Conservation (phyloP, 331 rosid species). For the Stylosanthes scabra region DNA sequence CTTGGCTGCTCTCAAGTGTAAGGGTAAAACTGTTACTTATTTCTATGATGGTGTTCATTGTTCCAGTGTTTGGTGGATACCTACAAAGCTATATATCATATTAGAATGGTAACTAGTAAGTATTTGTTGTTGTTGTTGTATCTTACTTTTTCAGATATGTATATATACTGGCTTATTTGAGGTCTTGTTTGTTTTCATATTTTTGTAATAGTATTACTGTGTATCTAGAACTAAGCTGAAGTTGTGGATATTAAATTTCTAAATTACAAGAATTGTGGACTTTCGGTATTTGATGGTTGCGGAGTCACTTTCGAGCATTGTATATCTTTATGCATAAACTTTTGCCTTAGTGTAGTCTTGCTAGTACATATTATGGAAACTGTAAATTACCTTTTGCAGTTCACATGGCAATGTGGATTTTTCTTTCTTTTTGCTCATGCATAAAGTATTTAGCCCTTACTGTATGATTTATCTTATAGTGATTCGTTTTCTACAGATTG, state of each 20-base stretch:
- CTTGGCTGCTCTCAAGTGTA: not conserved
- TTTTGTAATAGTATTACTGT: too few relatives aligned
- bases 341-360: not conserved
- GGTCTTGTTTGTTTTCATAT: too few relatives aligned
- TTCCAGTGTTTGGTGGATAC: not conserved
- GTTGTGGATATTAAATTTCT: too few relatives aligned
- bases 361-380: constrained; percentile 1
- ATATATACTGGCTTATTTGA: too few relatives aligned
- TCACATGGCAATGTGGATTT: not conserved
- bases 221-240: too few relatives aligned
- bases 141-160: too few relatives aligned
- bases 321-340: not conserved
- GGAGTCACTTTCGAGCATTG: not conserved
- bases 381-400: not conserved
- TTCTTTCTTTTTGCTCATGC: not conserved
- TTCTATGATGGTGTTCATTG: not conserved
- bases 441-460: not conserved
- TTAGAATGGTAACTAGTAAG: not conserved
- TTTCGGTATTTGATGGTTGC: not conserved
- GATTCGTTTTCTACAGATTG: not conserved
- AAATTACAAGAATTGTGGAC: not conserved
- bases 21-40: not conserved
- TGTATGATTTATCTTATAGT: not conserved
- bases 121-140: too few relatives aligned
- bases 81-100: not conserved